phyloP scores from a whole-genome alignment of 441 rosid species.

The Hypseocharis bilobata region DNA sequence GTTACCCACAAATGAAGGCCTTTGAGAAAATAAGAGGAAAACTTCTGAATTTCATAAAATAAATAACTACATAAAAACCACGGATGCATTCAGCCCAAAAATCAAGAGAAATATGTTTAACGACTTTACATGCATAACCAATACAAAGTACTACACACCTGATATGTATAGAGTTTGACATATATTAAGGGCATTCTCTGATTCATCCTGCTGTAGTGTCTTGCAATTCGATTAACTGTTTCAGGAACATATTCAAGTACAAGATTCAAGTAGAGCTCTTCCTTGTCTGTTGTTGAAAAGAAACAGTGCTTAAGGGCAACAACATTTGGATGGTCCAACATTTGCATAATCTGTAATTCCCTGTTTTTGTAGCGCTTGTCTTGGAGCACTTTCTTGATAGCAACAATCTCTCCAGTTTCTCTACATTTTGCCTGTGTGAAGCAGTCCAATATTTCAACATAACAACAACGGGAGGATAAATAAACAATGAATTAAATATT shows the following conservation, averaged over 20 bases:
- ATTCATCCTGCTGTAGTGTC: constrained; percentile 64
- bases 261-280: constrained; percentile 86
- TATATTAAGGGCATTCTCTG: constrained; percentile 85
- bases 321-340: constrained; percentile 92
- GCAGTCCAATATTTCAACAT: constrained; percentile 19
- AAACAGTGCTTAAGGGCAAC: constrained; percentile 81
- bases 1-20: background rate
- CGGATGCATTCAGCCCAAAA: background rate
- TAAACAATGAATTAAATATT: constrained; percentile 8
- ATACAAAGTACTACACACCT: constrained; percentile 32
- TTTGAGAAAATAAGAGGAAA: background rate
- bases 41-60: background rate
- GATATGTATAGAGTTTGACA: constrained; percentile 88
- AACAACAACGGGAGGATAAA: background rate
- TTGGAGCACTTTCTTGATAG: constrained; percentile 94
- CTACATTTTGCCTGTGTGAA: constrained; percentile 80
- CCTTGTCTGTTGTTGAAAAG: constrained; percentile 86
- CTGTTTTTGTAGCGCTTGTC: constrained; percentile 96
- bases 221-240: constrained; percentile 76
- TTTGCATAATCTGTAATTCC: constrained; percentile 91
- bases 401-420: constrained; percentile 90
- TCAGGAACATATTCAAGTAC: constrained; percentile 93
- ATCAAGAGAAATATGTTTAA: background rate
- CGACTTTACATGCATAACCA: constrained; percentile 1
- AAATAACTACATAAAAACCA: background rate